Evolutionary conservation across 257 asterid genomes (phyloP).

Genomic region (Coffea eugenioides): DNA sequence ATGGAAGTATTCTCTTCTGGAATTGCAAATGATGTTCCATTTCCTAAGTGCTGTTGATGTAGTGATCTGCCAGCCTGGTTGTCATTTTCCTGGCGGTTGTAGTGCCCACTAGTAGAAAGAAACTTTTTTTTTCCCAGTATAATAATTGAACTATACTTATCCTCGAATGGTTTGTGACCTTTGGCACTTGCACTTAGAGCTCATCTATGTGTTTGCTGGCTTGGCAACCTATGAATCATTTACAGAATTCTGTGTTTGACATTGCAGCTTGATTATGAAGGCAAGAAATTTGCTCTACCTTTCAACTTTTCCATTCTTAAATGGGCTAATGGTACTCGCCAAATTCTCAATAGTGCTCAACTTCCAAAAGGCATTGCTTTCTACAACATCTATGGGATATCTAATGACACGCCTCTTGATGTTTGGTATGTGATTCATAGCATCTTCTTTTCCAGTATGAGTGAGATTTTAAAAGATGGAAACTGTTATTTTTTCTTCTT

Average conservation of each 20-base stretch:
- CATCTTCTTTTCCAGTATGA: neutral
- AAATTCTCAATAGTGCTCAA: constrained; percentile 50
- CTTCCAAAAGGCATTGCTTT: constrained; percentile 67
- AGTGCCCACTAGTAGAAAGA: too few species aligned
- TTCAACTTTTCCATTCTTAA: constrained; percentile 63
- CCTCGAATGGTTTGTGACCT: neutral
- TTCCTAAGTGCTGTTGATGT: too few species aligned
- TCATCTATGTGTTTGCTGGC: neutral
- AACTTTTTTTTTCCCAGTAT: neutral
- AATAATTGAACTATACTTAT: neutral
- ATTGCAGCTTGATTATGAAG: constrained; percentile 60
- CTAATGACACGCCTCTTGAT: constrained; percentile 79
- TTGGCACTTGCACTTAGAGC: neutral
- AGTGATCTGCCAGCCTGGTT: too few species aligned
- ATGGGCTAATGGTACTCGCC: constrained; percentile 74
- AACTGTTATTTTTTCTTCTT: neutral
- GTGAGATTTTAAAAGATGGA: neutral
- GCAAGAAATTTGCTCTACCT: constrained; percentile 64
- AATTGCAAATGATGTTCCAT: too few species aligned
- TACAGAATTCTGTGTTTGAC: neutral
- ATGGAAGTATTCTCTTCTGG: too few species aligned
- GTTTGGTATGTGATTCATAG: constrained; percentile 52
- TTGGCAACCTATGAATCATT: neutral
- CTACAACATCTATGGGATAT: constrained; percentile 86
- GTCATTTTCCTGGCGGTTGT: too few species aligned